These are phyloP conservation scores for Polyporus tsugae DNA, from an alignment of 1,284 basidiomycete genomes.

Conservation along the genomic window DNA sequence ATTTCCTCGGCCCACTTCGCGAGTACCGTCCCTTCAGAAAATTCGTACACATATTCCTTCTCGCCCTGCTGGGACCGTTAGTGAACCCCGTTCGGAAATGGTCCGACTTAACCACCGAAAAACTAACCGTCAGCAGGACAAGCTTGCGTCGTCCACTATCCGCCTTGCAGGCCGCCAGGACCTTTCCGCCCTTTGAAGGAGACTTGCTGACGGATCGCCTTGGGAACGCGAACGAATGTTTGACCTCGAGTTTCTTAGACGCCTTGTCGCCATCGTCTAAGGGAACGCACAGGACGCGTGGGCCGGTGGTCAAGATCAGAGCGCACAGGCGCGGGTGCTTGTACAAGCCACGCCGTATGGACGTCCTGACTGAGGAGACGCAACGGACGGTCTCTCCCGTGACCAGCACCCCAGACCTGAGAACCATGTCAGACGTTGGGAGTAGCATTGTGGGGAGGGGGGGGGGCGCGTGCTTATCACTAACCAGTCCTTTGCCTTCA, in stretches of 20 bases:
- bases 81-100: neutral
- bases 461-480: neutral
- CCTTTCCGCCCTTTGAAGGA: conserved; percentile 3
- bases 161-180: conserved; percentile 7
- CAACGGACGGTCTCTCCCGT: conserved; percentile 20
- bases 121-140: conserved; percentile 23
- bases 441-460: neutral
- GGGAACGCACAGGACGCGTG: conserved; percentile 26
- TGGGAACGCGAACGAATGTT: conserved; percentile 20
- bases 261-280: conserved; percentile 18
- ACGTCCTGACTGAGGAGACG: conserved; percentile 14
- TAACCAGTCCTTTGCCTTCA: conserved; percentile 26
- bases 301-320: conserved; percentile 24
- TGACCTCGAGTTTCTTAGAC: conserved; percentile 20
- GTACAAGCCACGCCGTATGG: conserved; percentile 24
- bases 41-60: conserved; percentile 24
- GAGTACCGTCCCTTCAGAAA: conserved; percentile 9
- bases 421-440: neutral
- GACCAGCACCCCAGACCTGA: conserved; percentile 24
- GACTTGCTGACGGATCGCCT: neutral
- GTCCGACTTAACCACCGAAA: neutral
- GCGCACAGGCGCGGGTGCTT: conserved; percentile 26
- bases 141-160: conserved; percentile 9
- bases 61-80: conserved; percentile 12
- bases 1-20: conserved; percentile 21